Evolutionary conservation across 2,329 filamentous ascomycete species (phyloP).

Genomic region (Geoglossum cookeanum): DNA sequence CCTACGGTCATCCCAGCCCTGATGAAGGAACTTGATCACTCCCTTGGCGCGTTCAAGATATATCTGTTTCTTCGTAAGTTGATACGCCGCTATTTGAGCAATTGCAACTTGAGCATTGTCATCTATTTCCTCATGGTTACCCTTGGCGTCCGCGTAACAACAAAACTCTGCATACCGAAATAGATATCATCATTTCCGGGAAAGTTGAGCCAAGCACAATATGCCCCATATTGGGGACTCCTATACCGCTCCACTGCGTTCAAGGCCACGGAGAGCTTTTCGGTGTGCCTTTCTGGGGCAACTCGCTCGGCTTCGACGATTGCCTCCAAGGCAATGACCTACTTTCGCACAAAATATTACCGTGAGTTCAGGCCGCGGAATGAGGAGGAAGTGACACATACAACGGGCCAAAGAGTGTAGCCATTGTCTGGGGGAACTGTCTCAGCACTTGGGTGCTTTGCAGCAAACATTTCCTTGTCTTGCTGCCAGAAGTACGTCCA

Average conservation of each 20-base stretch:
- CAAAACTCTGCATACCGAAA: conserved; percentile 6
- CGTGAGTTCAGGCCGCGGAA: neutral
- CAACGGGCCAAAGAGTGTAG: neutral
- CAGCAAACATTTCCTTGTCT: neutral
- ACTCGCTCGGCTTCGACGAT: conserved; percentile 13
- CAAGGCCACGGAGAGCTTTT: conserved; percentile 6
- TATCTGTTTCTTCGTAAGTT: conserved; percentile 2
- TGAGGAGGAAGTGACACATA: neutral
- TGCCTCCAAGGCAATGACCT: conserved; percentile 11
- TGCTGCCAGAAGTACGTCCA: neutral
- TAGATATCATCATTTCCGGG: conserved; percentile 10
- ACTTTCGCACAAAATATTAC: neutral
- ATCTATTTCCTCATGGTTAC: conserved; percentile 5
- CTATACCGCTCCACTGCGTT: conserved; percentile 8
- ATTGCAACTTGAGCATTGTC: conserved; percentile 12
- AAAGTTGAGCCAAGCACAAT: conserved; percentile 10
- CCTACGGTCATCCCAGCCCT: conserved; percentile 8
- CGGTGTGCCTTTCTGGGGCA: conserved; percentile 7
- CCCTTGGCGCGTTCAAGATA: conserved; percentile 8
- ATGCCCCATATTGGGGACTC: conserved; percentile 6
- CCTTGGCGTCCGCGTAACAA: neutral
- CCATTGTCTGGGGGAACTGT: neutral
- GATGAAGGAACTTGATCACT: conserved; percentile 7
- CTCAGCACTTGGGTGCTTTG: neutral
- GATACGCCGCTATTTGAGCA: conserved; percentile 8